Percentiles rank a stretch among this genome's conserved stretches.
These are phyloP conservation scores for Talaromyces ruber DNA, from an alignment of 495 filamentous ascomycete genomes.

Conservation along the genomic window DNA sequence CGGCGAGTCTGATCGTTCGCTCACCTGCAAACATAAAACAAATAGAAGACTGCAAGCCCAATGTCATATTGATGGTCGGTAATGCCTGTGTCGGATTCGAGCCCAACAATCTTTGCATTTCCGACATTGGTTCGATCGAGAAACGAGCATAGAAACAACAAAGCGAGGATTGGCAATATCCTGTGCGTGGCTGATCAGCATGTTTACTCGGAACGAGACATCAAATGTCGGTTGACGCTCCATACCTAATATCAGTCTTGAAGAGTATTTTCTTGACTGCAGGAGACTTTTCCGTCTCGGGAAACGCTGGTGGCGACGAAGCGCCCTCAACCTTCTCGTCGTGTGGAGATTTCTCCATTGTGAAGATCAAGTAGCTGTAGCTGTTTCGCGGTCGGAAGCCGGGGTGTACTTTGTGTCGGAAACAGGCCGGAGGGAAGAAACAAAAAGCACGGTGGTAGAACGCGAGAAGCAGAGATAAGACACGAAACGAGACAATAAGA, in stretches of 20 bases:
- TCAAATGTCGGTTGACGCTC: background rate
- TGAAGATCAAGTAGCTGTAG: background rate
- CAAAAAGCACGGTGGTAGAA: background rate
- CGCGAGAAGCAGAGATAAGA: background rate
- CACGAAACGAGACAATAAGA: background rate
- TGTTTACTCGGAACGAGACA: background rate
- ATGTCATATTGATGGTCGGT: constrained; percentile 60
- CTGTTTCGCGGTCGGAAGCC: background rate
- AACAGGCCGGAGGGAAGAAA: background rate
- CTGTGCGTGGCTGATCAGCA: constrained; percentile 14
- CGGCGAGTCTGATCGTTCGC: background rate
- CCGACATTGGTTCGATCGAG: constrained; percentile 53
- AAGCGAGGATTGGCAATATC: constrained; percentile 53
- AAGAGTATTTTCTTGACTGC: constrained; percentile 30
- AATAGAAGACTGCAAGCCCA: constrained; percentile 47
- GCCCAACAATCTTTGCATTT: constrained; percentile 55
- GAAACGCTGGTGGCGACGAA: background rate
- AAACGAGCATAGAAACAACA: constrained; percentile 44
- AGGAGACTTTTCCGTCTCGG: background rate
- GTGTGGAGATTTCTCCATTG: background rate
- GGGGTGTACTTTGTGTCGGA: background rate
- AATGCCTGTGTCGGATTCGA: constrained; percentile 45
- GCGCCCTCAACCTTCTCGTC: background rate
- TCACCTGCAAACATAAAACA: constrained; percentile 51
- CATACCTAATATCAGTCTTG: constrained; percentile 46